Evolutionary conservation across 345 rosid species (phyloP).

Genomic region (Bretschneidera sinensis): DNA sequence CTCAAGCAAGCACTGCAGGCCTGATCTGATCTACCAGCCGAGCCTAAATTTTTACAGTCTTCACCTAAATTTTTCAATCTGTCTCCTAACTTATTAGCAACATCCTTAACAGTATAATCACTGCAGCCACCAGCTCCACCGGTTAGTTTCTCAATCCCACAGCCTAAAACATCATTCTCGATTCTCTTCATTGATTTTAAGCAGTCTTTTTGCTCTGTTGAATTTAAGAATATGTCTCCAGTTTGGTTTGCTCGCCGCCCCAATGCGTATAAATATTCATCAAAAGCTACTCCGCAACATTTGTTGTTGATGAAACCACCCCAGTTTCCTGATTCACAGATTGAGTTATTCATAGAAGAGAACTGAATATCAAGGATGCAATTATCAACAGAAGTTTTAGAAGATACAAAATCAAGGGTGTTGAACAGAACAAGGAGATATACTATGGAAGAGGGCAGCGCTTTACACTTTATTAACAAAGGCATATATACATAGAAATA

Average conservation of each 20-base stretch:
- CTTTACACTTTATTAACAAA: background rate
- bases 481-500: slow-evolving; percentile 4
- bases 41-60: slow-evolving; percentile 25
- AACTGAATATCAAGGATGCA: slow-evolving; percentile 32
- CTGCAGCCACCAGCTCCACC: too few relatives aligned
- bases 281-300: slow-evolving; percentile 32
- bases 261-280: slow-evolving; percentile 36
- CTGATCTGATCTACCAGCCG: slow-evolving; percentile 5
- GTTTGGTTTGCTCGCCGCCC: slow-evolving; percentile 34
- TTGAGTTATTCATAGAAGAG: slow-evolving; percentile 10
- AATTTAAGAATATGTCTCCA: slow-evolving; percentile 34
- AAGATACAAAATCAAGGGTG: background rate
- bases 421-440: slow-evolving; percentile 13
- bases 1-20: slow-evolving; percentile 29
- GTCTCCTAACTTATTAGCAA: slow-evolving; percentile 22
- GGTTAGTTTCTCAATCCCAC: slow-evolving; percentile 40
- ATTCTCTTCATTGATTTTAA: slow-evolving; percentile 20
- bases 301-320: slow-evolving; percentile 27
- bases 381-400: slow-evolving; percentile 1
- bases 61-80: slow-evolving; percentile 22
- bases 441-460: background rate
- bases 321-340: slow-evolving; percentile 27
- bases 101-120: slow-evolving; percentile 28
- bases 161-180: slow-evolving; percentile 15
- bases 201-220: slow-evolving; percentile 35